Evolutionary conservation across 257 asterid genomes (phyloP).

Genomic region (Eucommia ulmoides): DNA sequence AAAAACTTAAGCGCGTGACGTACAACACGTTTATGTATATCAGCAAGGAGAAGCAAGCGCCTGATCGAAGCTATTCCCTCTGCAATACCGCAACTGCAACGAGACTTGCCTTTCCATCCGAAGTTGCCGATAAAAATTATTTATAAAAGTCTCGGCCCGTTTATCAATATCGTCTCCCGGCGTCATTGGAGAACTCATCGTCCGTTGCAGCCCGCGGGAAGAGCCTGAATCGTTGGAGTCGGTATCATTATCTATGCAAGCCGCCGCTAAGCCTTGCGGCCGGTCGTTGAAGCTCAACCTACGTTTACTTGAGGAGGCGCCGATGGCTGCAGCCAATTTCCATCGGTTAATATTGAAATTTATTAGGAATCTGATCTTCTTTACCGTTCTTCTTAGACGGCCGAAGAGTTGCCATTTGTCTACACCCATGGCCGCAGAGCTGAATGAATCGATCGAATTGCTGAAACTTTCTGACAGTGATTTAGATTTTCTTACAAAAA

Average conservation of each 20-base stretch:
- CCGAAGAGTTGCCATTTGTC: constrained; percentile 36
- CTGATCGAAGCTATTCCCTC: constrained; percentile 48
- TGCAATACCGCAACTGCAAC: constrained; percentile 47
- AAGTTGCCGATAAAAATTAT: constrained; percentile 59
- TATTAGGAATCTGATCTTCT: constrained; percentile 51
- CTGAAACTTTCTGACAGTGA: not conserved
- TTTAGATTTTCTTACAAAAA: no score
- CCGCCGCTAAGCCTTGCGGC: constrained; percentile 42
- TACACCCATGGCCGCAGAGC: constrained; percentile 18
- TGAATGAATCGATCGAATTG: not conserved
- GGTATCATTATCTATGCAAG: constrained; percentile 17
- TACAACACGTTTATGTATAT: no score
- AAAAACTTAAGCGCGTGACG: no score
- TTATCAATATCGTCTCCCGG: constrained; percentile 78
- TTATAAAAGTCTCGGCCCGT: constrained; percentile 78
- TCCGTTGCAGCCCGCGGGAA: constrained; percentile 30
- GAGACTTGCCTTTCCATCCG: constrained; percentile 71
- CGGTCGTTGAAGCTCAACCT: constrained; percentile 52
- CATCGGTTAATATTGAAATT: constrained; percentile 38
- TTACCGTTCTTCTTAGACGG: constrained; percentile 62
- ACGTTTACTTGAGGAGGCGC: constrained; percentile 31
- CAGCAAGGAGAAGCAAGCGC: no score
- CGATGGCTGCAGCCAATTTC: constrained; percentile 47
- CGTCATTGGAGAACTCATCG: constrained; percentile 58
- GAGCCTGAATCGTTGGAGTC: constrained; percentile 18